Base-by-base conservation (phyloP, 345 rosid genomes). In the Gossypium mustelinum region DNA sequence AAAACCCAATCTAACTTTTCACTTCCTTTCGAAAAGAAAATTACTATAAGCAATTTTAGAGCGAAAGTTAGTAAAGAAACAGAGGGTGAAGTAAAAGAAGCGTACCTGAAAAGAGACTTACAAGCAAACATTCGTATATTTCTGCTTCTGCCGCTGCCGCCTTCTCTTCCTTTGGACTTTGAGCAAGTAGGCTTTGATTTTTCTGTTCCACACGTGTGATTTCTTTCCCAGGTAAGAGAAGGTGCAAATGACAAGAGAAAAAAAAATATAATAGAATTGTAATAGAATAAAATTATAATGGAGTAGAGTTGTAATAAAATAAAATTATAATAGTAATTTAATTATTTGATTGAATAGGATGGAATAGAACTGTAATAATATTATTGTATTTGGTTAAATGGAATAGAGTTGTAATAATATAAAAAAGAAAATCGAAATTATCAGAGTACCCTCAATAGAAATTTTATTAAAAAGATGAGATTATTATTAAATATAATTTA, bases 61-160 rank as follows among this genome's bases (percentile, higher is more conserved):
- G 56, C 56, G 7, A 17, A 17, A 59, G 22, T 75, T 70, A 39
- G 63, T 20, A 52, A 65, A 24, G 63, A 47, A 64, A 52, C 43
- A 54, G 62, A 39, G n/a, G 34, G 29, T 41, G 34, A 56, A 56
- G 62, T 56, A 45, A 70, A 70, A 64, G 70, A 72, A 56, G 67
- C 60, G 44, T 45, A 78, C 80, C 80, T 72, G 61, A 72, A 45
- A 17, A 56, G 73, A 54, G 76, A 55, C 80, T 79, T 73, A 72
- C 68, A 51, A 63, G 78, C 47, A 18, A 81, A 14, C 84, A 81
- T 78, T 71, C 78, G 60, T 22, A 11, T 11, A n/a, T 41, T 48
- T 17, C 54, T 7, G 60, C 27, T 22, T 44, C 51, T 2, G 41
- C 41, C 7, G 41, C 41, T 34, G 41, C 41, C 41, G 41, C 41